Base-by-base conservation (phyloP, 2,329 filamentous ascomycete species). In the Clonostachys solani region DNA sequence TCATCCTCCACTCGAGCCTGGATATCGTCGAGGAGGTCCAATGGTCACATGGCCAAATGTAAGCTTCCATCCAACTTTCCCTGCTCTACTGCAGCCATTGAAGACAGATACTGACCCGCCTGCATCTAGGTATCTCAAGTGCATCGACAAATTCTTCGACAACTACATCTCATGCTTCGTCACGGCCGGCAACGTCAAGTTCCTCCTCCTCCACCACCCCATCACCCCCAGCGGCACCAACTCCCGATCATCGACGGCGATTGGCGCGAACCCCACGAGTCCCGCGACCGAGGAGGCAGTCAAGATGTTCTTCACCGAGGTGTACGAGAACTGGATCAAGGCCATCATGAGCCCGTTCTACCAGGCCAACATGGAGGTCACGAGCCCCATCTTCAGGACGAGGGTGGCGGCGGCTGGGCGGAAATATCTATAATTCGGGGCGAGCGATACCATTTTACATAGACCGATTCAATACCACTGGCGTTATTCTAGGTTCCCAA, bases 341-440 rank as follows among this genome's bases (percentile, higher is more conserved):
- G 89, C 92, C 12, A 84, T 92, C 49, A 97, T 99, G 94, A 97
- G 84, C 62, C 94, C 94, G 0, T 99, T 99, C 66, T 97, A 96
- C 72, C 78, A 80, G 46, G 82, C 86, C 47, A 92, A 95, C 54
- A 87, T 87, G 77, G 85, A 89, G 56, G 84, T 99, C 45, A 83
- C 78, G 61, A 97, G 92, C 67, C 87, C 90, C 0, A 80, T 96
- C 2, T 99, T 99, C 65, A 79, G 89, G 55, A 74, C 81, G 47
- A 81, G 88, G 60, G 91, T 99, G 17, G 84, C 83, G 2, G 89
- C 89, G 3, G 92, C 92, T 1, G 94, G 91, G 55, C 90, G 89
- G 71, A 99, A 97, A 68, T 96, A 94, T 70, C 66, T 96, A 49
- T 96, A 67, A 38, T 38, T 29, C 8, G 23, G 9, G 23, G 23